Percentiles rank a stretch among this genome's conserved stretches.
Evolutionary conservation across 2,329 filamentous ascomycete species (phyloP).

Genomic region (Simplicillium aogashimaense): DNA sequence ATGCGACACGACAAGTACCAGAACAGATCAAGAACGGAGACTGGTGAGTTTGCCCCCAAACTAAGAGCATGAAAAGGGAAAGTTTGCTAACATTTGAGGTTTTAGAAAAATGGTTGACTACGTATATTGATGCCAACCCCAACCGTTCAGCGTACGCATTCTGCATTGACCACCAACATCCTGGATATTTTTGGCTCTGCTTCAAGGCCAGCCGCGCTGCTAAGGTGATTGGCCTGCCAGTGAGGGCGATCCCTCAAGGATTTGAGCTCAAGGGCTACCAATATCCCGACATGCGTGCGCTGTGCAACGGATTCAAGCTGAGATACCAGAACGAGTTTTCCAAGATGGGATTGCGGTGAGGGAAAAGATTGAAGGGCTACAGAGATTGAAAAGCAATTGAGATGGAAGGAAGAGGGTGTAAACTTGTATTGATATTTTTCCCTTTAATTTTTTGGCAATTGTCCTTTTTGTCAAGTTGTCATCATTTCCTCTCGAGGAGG

Average conservation of each 20-base stretch:
- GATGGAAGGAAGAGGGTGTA: neutral
- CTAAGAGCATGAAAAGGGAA: neutral
- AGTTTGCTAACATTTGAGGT: constrained; percentile 9
- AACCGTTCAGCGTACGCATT: constrained; percentile 90
- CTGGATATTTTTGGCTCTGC: constrained; percentile 90
- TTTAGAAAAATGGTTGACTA: constrained; percentile 87
- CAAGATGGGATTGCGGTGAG: constrained; percentile 38
- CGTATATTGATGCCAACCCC: constrained; percentile 93
- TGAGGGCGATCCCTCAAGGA: constrained; percentile 86
- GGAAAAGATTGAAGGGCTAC: neutral
- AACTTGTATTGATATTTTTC: neutral
- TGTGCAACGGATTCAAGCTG: constrained; percentile 96
- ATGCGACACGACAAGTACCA: constrained; percentile 93
- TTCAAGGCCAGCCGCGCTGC: constrained; percentile 84
- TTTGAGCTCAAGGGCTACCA: constrained; percentile 82
- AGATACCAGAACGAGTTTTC: constrained; percentile 58
- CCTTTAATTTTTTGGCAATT: neutral
- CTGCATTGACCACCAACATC: constrained; percentile 84
- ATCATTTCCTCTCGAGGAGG: neutral
- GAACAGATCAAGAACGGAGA: constrained; percentile 65
- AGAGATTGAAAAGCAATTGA: constrained; percentile 4
- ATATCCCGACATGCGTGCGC: constrained; percentile 88
- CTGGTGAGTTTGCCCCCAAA: constrained; percentile 53
- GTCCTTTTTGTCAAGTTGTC: neutral
- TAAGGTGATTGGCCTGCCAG: constrained; percentile 66